Base-by-base conservation (phyloP, 805 yeast genomes). In the Candida pseudoglaebosa region DNA sequence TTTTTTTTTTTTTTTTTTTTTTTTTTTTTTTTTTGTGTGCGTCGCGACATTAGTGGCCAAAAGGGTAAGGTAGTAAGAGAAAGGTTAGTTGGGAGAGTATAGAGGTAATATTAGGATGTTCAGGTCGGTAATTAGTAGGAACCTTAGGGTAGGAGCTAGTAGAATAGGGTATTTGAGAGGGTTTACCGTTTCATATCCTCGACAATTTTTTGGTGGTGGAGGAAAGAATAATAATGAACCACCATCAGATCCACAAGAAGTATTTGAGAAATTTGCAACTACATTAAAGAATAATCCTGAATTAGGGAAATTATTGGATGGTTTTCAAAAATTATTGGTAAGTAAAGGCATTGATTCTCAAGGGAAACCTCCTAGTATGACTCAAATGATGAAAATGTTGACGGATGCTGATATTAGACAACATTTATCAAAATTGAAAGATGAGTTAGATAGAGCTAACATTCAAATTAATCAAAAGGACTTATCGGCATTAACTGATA, bases 361-460 rank as follows among this genome's bases (percentile, higher is more conserved):
- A 7, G 54, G 56, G n/a, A 43, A 56, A 37, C 61, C 60, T 5
- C 70, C 70, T 2, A 56, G 61, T 15, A 47, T 65, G 53, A 45
- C 59, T 43, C 55, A 64, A 38, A 49, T 68, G 57, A 59, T 67
- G 56, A 57, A 54, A 41, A 51, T 68, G 28, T 51, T 66, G 37
- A 49, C 66, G 28, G 67, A 67, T 37, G 54, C 53, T 40, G 70
- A 65, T 9, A 61, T 66, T 5, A 59, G 64, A 36, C 54, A 48
- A 9, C 49, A 51, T 32, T 49, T 65, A 19, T 39, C 45, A 4
- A 51, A 55, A 28, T 50, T 67, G 41, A 58, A 61, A 43, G 48
- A 42, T 13, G 52, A 58, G 20, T 54, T 67, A 28, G 65, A 65
- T 17, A 53, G 53, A 30, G 56, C 62, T 4, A 56, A 61, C 15